A percentile compares a stretch with the other conserved stretches of the same genome.
These are phyloP conservation scores for Sporisorium exsertum DNA, from an alignment of 1,284 basidiomycete species.

Conservation along the genomic window DNA sequence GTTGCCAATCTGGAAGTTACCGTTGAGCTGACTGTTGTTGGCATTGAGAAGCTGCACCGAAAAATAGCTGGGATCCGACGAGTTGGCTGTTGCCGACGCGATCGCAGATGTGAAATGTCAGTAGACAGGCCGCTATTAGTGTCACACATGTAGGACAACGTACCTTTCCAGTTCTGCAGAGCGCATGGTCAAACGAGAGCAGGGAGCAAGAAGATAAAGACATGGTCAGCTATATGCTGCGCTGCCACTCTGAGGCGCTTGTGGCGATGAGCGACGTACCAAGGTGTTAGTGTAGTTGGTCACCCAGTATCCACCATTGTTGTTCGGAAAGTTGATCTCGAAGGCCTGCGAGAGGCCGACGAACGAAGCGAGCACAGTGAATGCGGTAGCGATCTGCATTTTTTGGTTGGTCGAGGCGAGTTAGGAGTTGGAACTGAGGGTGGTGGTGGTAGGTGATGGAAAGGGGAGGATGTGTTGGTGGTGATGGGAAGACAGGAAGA, in stretches of 20 bases:
- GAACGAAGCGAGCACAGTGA: constrained; percentile 31
- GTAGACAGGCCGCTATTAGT: background rate
- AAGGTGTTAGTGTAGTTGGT: constrained; percentile 55
- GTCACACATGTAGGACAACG: background rate
- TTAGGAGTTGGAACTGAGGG: no score
- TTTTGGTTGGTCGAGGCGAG: background rate
- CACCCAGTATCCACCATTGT: constrained; percentile 55
- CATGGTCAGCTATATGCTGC: constrained; percentile 1
- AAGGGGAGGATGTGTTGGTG: background rate
- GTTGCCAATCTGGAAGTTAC: constrained; percentile 60
- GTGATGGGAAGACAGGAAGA: constrained; percentile 7
- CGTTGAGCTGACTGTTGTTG: constrained; percentile 51
- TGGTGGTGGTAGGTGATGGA: background rate
- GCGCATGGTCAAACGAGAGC: background rate
- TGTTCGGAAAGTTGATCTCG: constrained; percentile 55
- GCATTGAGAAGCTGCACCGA: constrained; percentile 53
- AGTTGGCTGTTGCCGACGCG: constrained; percentile 33
- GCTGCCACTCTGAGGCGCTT: no score
- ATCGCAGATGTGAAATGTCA: background rate
- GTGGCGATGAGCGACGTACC: constrained; percentile 5
- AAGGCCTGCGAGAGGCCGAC: constrained; percentile 42
- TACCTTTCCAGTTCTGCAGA: constrained; percentile 47
- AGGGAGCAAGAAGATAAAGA: background rate
- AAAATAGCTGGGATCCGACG: constrained; percentile 46
- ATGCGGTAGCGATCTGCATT: constrained; percentile 36